phyloP scores from a whole-genome alignment of 106 monocot genomes.

The Dendrobium catenatum region DNA sequence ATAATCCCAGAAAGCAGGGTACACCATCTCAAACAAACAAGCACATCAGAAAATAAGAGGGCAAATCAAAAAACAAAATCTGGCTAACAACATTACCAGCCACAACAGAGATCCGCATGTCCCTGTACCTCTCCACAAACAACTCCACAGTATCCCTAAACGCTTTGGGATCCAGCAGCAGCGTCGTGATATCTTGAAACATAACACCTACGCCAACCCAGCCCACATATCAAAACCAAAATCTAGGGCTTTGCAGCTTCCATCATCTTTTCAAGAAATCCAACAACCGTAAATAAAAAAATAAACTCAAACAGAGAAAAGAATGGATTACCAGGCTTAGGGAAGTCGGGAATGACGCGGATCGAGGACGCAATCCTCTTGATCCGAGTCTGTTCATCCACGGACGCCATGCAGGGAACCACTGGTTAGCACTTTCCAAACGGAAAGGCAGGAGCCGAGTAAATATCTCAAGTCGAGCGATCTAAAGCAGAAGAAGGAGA shows the following conservation, averaged over 20 bases:
- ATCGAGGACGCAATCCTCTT: conserved; percentile 44
- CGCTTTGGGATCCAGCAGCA: conserved; percentile 55
- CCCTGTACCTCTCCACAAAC: conserved; percentile 64
- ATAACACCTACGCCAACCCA: background rate
- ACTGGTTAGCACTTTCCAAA: background rate
- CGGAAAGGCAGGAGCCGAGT: background rate
- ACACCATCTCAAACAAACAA: background rate
- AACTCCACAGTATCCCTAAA: conserved; percentile 61
- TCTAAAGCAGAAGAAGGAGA: background rate
- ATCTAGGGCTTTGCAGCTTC: background rate
- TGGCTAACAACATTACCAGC: conserved; percentile 31
- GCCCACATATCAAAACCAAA: background rate
- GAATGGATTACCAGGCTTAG: conserved; percentile 32
- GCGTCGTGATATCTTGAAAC: conserved; percentile 51
- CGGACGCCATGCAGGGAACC: conserved; percentile 7
- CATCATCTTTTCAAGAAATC: background rate
- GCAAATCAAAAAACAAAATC: background rate
- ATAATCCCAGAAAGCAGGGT: background rate
- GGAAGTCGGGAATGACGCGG: conserved; percentile 67
- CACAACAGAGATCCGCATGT: conserved; percentile 56
- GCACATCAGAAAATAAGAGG: background rate
- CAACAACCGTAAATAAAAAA: background rate
- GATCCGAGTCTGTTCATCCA: conserved; percentile 26
- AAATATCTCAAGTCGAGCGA: background rate
- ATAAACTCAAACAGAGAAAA: background rate